These are phyloP conservation scores for Papilionanthe hybrid DNA, from an alignment of 116 monocot species.

Conservation along the genomic window DNA sequence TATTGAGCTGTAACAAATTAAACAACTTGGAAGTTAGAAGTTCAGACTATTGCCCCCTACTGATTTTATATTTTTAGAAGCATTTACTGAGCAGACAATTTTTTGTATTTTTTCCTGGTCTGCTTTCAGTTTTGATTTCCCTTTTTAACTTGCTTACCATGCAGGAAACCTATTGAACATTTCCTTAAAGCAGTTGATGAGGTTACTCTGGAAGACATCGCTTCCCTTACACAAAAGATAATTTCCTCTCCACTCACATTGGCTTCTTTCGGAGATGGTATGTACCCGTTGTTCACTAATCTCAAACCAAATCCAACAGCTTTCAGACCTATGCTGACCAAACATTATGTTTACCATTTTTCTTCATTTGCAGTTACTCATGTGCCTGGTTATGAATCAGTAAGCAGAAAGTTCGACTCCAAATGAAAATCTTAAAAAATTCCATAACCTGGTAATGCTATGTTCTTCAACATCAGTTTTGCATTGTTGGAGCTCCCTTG, in stretches of 20 bases:
- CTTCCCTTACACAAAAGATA: constrained; percentile 63
- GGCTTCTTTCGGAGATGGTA: constrained; percentile 95
- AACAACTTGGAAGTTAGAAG: no score
- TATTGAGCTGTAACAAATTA: no score
- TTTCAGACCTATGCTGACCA: no score
- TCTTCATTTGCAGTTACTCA: constrained; percentile 43
- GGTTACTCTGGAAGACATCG: constrained; percentile 74
- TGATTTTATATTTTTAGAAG: no score
- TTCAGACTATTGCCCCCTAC: no score
- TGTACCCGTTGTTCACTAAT: not conserved
- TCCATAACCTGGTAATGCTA: not conserved
- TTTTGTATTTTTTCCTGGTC: no score
- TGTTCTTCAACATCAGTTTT: no score
- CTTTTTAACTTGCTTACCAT: no score
- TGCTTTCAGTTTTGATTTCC: no score
- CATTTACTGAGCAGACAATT: no score
- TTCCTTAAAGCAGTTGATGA: constrained; percentile 65
- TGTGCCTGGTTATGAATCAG: constrained; percentile 80
- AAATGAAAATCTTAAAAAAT: constrained; percentile 19
- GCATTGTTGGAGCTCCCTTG: no score
- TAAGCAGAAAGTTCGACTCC: constrained; percentile 47
- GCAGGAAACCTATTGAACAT: constrained; percentile 79
- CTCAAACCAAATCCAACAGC: no score
- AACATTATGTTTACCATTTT: not conserved
- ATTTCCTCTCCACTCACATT: constrained; percentile 84